Percentiles rank a stretch among this genome's conserved stretches.
phyloP scores from a whole-genome alignment of 2,329 filamentous ascomycete genomes.

The Colletotrichum siamense region DNA sequence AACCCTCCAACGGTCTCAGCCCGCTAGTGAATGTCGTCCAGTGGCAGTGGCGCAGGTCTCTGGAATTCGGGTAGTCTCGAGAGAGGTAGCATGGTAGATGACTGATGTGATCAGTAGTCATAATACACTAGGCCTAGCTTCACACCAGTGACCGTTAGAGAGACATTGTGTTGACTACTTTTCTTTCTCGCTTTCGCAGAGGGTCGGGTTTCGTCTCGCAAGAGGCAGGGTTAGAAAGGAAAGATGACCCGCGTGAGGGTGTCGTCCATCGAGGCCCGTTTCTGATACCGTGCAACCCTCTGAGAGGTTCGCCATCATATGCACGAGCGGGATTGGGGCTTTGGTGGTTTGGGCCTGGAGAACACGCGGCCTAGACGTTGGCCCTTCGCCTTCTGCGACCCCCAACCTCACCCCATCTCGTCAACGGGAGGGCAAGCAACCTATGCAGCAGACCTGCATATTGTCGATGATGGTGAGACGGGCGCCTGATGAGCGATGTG shows the following conservation, averaged over 20 bases:
- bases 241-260: neutral
- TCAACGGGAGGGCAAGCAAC: neutral
- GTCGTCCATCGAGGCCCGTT: neutral
- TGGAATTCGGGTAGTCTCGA: neutral
- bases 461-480: neutral
- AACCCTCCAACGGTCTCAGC: neutral
- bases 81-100: neutral
- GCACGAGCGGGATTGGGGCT: neutral
- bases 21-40: neutral
- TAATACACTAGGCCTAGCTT: neutral
- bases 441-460: neutral
- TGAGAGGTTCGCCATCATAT: neutral
- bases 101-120: neutral
- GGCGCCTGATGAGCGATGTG: neutral
- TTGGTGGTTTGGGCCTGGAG: neutral
- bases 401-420: neutral
- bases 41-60: neutral
- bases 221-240: neutral
- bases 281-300: neutral
- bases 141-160: neutral
- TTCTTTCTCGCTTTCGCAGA: neutral
- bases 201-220: neutral
- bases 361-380: neutral
- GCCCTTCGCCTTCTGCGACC: neutral
- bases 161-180: neutral